phyloP scores from a whole-genome alignment of 768 basidiomycete genomes.

The Lenzites betulinus region DNA sequence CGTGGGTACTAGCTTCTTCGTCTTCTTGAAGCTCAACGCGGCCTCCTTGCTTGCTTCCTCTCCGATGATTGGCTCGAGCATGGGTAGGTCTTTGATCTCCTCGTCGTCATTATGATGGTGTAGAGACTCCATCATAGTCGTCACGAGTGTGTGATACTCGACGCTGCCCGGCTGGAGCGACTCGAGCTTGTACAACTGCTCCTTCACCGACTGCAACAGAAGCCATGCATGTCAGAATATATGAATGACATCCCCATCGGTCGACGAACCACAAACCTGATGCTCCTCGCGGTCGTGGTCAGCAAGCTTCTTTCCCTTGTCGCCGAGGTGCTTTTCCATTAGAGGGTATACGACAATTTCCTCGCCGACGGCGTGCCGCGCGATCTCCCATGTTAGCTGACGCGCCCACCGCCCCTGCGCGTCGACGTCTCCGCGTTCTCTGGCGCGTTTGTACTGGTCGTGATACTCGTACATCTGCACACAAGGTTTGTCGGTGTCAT shows the following conservation, averaged over 20 bases:
- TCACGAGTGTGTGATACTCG: conserved; percentile 47
- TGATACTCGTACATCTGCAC: conserved; percentile 59
- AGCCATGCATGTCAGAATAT: neutral
- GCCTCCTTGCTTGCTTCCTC: conserved; percentile 45
- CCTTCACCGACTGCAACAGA: conserved; percentile 36
- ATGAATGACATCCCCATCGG: neutral
- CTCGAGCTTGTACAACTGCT: conserved; percentile 50
- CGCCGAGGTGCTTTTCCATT: conserved; percentile 58
- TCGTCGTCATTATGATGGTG: conserved; percentile 58
- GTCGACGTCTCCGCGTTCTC: conserved; percentile 42
- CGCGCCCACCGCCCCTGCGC: conserved; percentile 54
- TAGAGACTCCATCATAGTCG: conserved; percentile 48
- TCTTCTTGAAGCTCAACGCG: conserved; percentile 49
- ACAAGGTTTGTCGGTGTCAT: neutral
- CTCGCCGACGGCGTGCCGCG: conserved; percentile 61
- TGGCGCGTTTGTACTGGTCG: conserved; percentile 44
- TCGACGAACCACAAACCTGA: conserved; percentile 37
- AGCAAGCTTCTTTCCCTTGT: conserved; percentile 49
- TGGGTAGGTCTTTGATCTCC: conserved; percentile 57
- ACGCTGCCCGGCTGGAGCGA: conserved; percentile 42
- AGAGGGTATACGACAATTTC: conserved; percentile 67
- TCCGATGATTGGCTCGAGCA: conserved; percentile 51
- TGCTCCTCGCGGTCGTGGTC: conserved; percentile 61
- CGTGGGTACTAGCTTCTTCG: conserved; percentile 66
- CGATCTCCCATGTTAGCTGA: conserved; percentile 62